Evolutionary conservation across 257 asterid genomes (phyloP).

Genomic region (Verbena officinalis): DNA sequence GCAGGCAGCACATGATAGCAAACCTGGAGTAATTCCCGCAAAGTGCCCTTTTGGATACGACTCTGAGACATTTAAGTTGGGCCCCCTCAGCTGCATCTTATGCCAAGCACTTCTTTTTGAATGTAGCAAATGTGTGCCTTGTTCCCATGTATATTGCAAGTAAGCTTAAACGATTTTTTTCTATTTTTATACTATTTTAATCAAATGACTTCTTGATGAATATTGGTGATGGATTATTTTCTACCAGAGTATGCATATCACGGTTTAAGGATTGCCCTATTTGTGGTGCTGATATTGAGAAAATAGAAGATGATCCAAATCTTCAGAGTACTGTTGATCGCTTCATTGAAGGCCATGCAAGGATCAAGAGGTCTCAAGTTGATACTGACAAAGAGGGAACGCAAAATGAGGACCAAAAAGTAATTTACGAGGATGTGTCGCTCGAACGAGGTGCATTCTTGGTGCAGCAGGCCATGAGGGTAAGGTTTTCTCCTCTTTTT

Average conservation of each 20-base stretch:
- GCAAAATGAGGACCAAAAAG: slow-evolving; percentile 56
- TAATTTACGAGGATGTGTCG: slow-evolving; percentile 90
- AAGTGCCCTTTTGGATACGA: slow-evolving; percentile 53
- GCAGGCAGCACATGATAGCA: slow-evolving; percentile 23
- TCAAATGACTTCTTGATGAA: neutral
- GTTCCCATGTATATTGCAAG: slow-evolving; percentile 94
- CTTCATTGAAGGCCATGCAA: slow-evolving; percentile 97
- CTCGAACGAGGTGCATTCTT: slow-evolving; percentile 92
- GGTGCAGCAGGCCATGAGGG: slow-evolving; percentile 99
- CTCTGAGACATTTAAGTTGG: slow-evolving; percentile 88
- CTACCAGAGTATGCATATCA: slow-evolving; percentile 72
- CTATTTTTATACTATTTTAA: neutral
- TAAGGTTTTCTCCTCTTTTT: slow-evolving; percentile 18
- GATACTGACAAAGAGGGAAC: slow-evolving; percentile 59
- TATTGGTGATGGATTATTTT: slow-evolving; percentile 22
- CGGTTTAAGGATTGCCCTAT: slow-evolving; percentile 92
- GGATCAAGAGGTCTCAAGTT: slow-evolving; percentile 85
- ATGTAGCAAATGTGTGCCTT: slow-evolving; percentile 90
- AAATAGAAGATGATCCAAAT: slow-evolving; percentile 76
- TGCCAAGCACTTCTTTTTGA: slow-evolving; percentile 94
- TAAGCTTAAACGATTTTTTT: neutral
- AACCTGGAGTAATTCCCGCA: slow-evolving; percentile 33
- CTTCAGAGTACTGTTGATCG: slow-evolving; percentile 91
- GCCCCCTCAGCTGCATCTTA: slow-evolving; percentile 91
- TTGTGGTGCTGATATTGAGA: slow-evolving; percentile 96